These are phyloP conservation scores for Lentinus brumalis DNA, from an alignment of 768 basidiomycete genomes.

Conservation along the genomic window DNA sequence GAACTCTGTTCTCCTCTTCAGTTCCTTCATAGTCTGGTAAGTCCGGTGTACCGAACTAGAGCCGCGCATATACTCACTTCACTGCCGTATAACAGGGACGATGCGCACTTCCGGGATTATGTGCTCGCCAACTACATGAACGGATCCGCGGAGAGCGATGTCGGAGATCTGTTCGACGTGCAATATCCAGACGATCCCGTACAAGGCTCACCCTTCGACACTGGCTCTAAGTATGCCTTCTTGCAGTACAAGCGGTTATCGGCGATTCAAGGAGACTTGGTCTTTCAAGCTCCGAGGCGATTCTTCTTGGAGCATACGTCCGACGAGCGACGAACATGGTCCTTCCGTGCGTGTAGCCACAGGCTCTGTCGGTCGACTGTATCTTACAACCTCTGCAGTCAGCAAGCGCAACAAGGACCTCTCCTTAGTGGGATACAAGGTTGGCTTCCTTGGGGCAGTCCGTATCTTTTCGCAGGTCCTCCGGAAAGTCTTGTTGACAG, in stretches of 20 bases:
- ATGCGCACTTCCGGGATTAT: neutral
- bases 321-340: neutral
- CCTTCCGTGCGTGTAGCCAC: neutral
- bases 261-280: slow-evolving; percentile 22
- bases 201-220: slow-evolving; percentile 27
- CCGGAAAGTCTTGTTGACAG: neutral
- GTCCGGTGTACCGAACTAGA: neutral
- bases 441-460: neutral
- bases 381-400: neutral
- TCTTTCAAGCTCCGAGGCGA: slow-evolving; percentile 21
- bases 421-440: no score
- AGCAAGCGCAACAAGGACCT: neutral
- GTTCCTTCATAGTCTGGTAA: neutral
- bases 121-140: neutral
- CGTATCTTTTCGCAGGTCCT: neutral
- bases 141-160: neutral
- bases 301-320: slow-evolving; percentile 9
- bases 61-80: neutral
- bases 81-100: neutral
- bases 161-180: neutral
- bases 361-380: no score
- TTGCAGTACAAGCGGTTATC: slow-evolving; percentile 24
- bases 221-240: slow-evolving; percentile 13
- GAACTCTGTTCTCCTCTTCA: slow-evolving; percentile 18
- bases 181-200: slow-evolving; percentile 25